A percentile compares a stretch with the other conserved stretches of the same genome.
Evolutionary conservation across 75 land plant genomes (phyloP).

Genomic region (Cupressus sempervirens): DNA sequence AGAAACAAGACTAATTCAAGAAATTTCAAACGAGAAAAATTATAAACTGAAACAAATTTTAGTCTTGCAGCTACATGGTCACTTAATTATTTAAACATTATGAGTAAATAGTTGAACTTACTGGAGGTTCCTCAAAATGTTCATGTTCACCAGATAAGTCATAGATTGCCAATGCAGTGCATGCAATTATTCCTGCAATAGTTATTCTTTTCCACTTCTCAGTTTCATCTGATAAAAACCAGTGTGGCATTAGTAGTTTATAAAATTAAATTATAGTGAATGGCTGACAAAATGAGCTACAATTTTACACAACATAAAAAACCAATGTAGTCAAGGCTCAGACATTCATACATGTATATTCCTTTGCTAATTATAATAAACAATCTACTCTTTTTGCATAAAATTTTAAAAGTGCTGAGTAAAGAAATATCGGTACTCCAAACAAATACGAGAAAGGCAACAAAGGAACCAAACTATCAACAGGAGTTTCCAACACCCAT

Average conservation of each 20-base stretch:
- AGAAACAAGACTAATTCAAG: neutral
- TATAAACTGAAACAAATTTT: neutral
- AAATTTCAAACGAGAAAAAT: neutral
- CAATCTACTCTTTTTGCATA: neutral
- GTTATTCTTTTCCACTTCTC: constrained; percentile 74
- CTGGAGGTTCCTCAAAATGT: constrained; percentile 52
- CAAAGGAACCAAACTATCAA: neutral
- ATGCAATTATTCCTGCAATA: constrained; percentile 39
- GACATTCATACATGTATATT: neutral
- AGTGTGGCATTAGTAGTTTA: neutral
- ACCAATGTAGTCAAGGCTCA: too few species aligned
- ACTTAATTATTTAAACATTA: neutral
- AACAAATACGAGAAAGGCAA: neutral
- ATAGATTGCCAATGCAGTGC: constrained; percentile 33
- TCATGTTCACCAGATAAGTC: constrained; percentile 57
- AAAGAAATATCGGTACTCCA: neutral
- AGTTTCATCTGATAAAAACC: constrained; percentile 40
- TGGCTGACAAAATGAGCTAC: neutral
- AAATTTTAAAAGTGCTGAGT: neutral
- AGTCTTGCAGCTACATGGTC: neutral
- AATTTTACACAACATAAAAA: too few species aligned
- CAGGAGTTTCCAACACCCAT: neutral
- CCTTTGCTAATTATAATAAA: neutral
- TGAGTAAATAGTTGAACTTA: constrained; percentile 16
- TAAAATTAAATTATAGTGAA: neutral